Evolutionary conservation across 2,329 filamentous ascomycete species (phyloP).

Genomic region (Elsinoe batatas): DNA sequence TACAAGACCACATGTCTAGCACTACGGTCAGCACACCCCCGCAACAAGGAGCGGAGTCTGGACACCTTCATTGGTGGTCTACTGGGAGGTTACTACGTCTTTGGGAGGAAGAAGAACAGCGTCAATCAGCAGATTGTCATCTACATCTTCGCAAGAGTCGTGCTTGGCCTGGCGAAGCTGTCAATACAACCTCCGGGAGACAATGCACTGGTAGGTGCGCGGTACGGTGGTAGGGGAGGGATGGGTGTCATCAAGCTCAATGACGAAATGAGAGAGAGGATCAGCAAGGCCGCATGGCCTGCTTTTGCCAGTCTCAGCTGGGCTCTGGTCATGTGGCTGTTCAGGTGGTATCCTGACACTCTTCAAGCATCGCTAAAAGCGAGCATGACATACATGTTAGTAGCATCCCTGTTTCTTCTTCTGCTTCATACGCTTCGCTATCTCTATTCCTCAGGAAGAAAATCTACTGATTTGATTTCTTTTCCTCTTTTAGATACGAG

Average conservation of each 20-base stretch:
- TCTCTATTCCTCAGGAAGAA: not conserved
- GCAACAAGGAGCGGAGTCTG: conserved; percentile 55
- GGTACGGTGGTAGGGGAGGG: conserved; percentile 31
- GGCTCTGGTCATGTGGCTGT: conserved; percentile 92
- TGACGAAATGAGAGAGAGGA: conserved; percentile 28
- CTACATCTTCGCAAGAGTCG: conserved; percentile 90
- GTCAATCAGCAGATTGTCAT: conserved; percentile 97
- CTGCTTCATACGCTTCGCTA: not conserved
- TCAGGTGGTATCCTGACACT: conserved; percentile 81
- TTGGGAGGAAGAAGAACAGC: conserved; percentile 67
- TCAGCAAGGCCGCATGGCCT: conserved; percentile 69
- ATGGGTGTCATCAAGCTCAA: conserved; percentile 34
- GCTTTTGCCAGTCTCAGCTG: conserved; percentile 85
- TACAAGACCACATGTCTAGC: conserved; percentile 78
- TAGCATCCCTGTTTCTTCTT: conserved; percentile 18
- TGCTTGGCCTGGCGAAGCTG: conserved; percentile 73
- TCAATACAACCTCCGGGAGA: conserved; percentile 54
- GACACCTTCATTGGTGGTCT: conserved; percentile 82
- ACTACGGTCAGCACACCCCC: conserved; percentile 43
- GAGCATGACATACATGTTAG: conserved; percentile 97
- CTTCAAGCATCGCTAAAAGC: conserved; percentile 83
- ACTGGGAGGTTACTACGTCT: conserved; percentile 84
- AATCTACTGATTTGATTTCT: conserved; percentile 21
- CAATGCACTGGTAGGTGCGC: conserved; percentile 28
- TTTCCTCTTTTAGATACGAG: conserved; percentile 44